phyloP scores from a whole-genome alignment of 768 basidiomycete species.

The Kondoa malvinella region DNA sequence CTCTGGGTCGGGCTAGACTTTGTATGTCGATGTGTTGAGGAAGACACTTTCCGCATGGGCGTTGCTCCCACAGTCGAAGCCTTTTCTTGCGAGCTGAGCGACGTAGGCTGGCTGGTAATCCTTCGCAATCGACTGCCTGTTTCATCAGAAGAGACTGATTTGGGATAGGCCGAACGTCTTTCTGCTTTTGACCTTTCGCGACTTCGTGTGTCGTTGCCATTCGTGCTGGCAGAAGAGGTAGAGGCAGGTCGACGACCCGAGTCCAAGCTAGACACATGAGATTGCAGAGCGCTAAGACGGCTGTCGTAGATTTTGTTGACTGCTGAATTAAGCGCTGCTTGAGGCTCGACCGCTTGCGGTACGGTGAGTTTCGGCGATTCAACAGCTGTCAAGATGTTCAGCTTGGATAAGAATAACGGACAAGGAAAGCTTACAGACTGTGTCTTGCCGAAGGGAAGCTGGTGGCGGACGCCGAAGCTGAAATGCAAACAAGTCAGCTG shows the following conservation, averaged over 20 bases:
- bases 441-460: not conserved
- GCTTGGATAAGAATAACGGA: not conserved
- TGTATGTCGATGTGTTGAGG: not conserved
- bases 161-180: not conserved
- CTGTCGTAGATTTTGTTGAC: not conserved
- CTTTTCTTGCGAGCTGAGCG: not conserved
- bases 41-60: not conserved
- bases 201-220: not conserved
- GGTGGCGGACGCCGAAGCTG: not conserved
- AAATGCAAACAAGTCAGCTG: not conserved
- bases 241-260: not conserved
- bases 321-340: not conserved
- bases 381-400: not conserved
- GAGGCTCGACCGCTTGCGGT: not conserved
- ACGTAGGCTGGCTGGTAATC: not conserved
- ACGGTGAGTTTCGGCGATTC: not conserved
- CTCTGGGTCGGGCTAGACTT: not conserved
- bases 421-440: not conserved
- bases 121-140: not conserved
- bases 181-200: not conserved
- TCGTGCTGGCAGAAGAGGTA: not conserved
- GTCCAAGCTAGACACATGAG: not conserved
- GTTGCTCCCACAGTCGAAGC: not conserved
- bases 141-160: not conserved
- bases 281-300: not conserved